Conservation (phyloP, 345 rosid species). For the Citrus sinensis region DNA sequence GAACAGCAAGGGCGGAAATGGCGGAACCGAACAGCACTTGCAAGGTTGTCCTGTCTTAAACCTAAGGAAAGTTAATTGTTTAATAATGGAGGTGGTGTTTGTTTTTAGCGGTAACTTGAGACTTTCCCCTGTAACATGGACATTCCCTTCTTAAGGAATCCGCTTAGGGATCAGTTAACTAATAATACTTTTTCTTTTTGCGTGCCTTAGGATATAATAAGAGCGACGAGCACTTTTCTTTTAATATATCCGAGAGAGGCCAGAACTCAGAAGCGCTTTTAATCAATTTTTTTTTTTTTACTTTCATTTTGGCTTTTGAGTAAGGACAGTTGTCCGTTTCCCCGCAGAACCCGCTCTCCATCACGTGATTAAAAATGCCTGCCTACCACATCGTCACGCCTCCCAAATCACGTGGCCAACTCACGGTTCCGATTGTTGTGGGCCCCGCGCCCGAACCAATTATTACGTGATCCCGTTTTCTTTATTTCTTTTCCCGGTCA, state of each 20-base stretch:
- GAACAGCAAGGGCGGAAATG: not conserved
- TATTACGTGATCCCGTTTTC: constrained; percentile 26
- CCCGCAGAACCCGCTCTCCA: constrained; percentile 33
- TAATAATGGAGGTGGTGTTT: not conserved
- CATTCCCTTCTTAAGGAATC: constrained; percentile 50
- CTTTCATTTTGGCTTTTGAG: not conserved
- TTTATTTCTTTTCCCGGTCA: not conserved
- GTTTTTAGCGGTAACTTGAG: not conserved
- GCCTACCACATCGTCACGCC: constrained; percentile 34
- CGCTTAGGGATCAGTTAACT: constrained; percentile 68
- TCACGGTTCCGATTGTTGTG: constrained; percentile 25
- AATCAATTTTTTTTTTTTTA: not conserved
- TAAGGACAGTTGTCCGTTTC: constrained; percentile 27
- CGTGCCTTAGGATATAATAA: constrained; percentile 12
- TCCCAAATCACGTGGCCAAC: constrained; percentile 72
- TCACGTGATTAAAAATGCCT: constrained; percentile 50
- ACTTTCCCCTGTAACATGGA: constrained; percentile 18
- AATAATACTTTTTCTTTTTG: constrained; percentile 7
- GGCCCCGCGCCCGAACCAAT: constrained; percentile 23
- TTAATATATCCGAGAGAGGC: not conserved
- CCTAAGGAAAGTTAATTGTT: not conserved
- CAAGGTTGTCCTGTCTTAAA: not conserved
- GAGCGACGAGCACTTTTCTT: not conserved
- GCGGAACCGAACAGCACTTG: not conserved
- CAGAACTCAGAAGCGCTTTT: not conserved